Evolutionary conservation across 192 early-diverging fungal genomes (phyloP).

Genomic region (Backusella morwellensis): DNA sequence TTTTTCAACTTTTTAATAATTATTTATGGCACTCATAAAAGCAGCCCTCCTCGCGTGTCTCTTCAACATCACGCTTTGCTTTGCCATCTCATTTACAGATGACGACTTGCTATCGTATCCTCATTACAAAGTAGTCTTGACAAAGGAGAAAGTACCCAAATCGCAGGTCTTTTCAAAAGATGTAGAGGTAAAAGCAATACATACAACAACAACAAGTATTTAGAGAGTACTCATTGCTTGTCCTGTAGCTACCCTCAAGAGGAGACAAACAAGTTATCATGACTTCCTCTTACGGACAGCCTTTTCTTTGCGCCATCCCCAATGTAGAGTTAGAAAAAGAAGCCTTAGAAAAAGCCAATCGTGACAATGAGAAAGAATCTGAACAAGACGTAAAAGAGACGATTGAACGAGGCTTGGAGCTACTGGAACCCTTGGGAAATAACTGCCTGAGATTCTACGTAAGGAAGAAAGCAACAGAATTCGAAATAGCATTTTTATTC

Average conservation of each 20-base stretch:
- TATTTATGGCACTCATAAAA: neutral
- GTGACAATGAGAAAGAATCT: constrained; percentile 15
- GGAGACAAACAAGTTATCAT: constrained; percentile 35
- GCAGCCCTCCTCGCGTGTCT: neutral
- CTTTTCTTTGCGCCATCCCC: constrained; percentile 57
- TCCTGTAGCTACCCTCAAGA: neutral
- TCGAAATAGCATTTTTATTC: neutral
- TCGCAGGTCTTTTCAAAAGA: constrained; percentile 28
- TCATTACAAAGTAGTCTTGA: constrained; percentile 38
- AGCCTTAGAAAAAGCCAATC: constrained; percentile 18
- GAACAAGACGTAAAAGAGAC: constrained; percentile 34
- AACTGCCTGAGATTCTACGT: constrained; percentile 49
- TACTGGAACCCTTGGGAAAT: constrained; percentile 46
- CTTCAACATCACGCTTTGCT: neutral
- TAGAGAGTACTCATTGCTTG: neutral
- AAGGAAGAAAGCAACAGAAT: neutral
- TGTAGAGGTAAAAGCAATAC: neutral
- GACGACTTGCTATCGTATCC: constrained; percentile 51
- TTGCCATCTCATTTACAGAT: constrained; percentile 29
- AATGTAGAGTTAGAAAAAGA: constrained; percentile 25
- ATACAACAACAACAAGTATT: neutral
- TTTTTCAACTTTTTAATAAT: neutral
- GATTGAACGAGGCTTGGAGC: constrained; percentile 55
- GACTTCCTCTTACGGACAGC: constrained; percentile 39
- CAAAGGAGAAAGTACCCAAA: constrained; percentile 32